phyloP scores from a whole-genome alignment of 2,329 filamentous ascomycete genomes.

The Fusarium pseudocircinatum region DNA sequence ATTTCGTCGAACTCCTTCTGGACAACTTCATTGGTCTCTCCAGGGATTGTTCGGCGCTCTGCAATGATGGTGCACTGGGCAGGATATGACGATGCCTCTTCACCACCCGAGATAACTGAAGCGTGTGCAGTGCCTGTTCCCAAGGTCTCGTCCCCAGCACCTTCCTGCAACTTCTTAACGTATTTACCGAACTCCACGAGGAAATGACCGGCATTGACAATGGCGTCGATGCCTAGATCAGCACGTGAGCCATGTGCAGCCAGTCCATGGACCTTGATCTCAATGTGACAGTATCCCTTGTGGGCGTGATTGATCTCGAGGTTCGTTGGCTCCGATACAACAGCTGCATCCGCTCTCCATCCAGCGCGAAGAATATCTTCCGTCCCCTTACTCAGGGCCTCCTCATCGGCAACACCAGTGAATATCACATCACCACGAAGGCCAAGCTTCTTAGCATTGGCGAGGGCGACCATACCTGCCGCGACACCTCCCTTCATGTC shows the following conservation, averaged over 20 bases:
- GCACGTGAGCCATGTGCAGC: conserved; percentile 56
- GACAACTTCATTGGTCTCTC: conserved; percentile 52
- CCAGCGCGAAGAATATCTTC: conserved; percentile 60
- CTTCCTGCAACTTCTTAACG: conserved; percentile 44
- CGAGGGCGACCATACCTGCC: conserved; percentile 54
- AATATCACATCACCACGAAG: conserved; percentile 62
- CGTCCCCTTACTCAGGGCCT: conserved; percentile 60
- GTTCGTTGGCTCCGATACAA: conserved; percentile 60
- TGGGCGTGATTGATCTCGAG: conserved; percentile 56
- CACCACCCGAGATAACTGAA: conserved; percentile 59
- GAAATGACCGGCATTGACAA: conserved; percentile 58
- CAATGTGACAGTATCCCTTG: conserved; percentile 61
- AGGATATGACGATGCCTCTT: conserved; percentile 63
- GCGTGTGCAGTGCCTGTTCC: conserved; percentile 58
- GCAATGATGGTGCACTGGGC: conserved; percentile 58
- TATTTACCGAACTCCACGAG: conserved; percentile 57
- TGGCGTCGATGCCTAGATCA: conserved; percentile 60
- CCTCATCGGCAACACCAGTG: conserved; percentile 64
- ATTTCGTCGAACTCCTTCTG: conserved; percentile 50
- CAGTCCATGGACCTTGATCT: conserved; percentile 54
- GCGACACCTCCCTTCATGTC: conserved; percentile 65
- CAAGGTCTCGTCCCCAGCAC: conserved; percentile 45
- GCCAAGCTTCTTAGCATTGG: conserved; percentile 49
- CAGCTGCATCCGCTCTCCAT: conserved; percentile 62
- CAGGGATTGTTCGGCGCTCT: conserved; percentile 59